Conservation (phyloP, 225 moss, liverwort and hornwort genomes). For the Lunularia cruciata region DNA sequence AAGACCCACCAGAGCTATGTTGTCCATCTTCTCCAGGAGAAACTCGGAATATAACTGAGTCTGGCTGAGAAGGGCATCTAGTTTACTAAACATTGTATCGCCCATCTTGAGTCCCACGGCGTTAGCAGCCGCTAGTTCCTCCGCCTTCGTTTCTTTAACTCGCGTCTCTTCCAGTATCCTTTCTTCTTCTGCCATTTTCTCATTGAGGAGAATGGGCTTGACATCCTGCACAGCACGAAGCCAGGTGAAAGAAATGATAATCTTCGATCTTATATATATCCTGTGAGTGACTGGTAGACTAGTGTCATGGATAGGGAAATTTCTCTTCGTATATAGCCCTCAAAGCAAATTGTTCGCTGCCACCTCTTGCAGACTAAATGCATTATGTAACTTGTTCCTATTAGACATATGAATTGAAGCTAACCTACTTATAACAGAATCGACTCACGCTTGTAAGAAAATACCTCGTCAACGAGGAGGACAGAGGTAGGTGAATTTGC, state of each 20-base stretch:
- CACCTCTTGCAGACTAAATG: too few relatives aligned
- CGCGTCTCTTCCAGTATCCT: slow-evolving; percentile 49
- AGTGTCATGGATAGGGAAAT: too few relatives aligned
- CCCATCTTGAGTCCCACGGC: slow-evolving; percentile 37
- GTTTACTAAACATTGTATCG: slow-evolving; percentile 57
- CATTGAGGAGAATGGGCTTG: slow-evolving; percentile 35
- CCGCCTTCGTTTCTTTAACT: slow-evolving; percentile 42
- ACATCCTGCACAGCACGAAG: slow-evolving; percentile 13
- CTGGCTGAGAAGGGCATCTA: slow-evolving; percentile 76
- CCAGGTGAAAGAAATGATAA: too few relatives aligned
- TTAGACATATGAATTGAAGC: background rate
- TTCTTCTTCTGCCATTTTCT: slow-evolving; percentile 70
- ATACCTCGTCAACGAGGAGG: slow-evolving; percentile 19
- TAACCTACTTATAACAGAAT: background rate
- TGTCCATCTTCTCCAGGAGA: slow-evolving; percentile 88
- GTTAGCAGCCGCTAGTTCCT: slow-evolving; percentile 29
- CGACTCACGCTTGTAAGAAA: background rate
- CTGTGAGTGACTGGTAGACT: too few relatives aligned
- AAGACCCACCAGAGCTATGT: slow-evolving; percentile 53
- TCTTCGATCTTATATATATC: background rate
- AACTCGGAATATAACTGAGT: slow-evolving; percentile 90
- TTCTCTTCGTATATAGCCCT: too few relatives aligned
- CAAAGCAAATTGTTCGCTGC: too few relatives aligned
- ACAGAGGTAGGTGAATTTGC: slow-evolving; percentile 17
- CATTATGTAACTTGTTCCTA: background rate